phyloP scores from a whole-genome alignment of 768 basidiomycete genomes.

The Mrakia blollopis region DNA sequence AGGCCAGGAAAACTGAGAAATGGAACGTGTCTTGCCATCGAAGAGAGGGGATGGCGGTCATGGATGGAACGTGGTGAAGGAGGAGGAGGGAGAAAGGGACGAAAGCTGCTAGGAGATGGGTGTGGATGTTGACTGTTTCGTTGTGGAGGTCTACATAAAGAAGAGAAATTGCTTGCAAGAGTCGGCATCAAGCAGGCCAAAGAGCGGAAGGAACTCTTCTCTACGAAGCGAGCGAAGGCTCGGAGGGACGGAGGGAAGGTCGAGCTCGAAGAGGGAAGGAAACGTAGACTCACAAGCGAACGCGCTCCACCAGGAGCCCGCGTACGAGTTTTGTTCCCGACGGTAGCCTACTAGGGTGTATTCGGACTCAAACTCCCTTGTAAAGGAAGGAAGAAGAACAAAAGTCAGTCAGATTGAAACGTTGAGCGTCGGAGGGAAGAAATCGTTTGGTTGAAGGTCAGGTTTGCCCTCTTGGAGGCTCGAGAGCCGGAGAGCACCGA shows the following conservation, averaged over 20 bases:
- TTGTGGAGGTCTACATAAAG: constrained; percentile 17
- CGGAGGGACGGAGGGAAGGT: neutral
- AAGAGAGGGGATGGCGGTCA: neutral
- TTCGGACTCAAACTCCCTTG: constrained; percentile 29
- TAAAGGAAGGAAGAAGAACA: neutral
- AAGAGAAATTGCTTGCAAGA: neutral
- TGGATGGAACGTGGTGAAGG: constrained; percentile 48
- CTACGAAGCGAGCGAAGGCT: too few relatives aligned
- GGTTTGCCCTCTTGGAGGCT: too few relatives aligned
- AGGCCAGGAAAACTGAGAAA: constrained; percentile 55
- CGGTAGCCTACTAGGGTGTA: constrained; percentile 24
- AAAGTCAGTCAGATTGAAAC: too few relatives aligned
- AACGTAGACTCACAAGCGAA: constrained; percentile 1
- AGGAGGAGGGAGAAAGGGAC: constrained; percentile 55
- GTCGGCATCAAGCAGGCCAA: neutral
- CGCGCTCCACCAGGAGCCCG: constrained; percentile 14
- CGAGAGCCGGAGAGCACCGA: too few relatives aligned
- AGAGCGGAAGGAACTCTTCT: too few relatives aligned
- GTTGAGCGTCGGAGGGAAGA: too few relatives aligned
- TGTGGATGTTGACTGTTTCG: constrained; percentile 73
- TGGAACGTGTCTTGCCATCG: constrained; percentile 24
- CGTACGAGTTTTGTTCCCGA: constrained; percentile 12
- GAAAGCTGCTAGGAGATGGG: constrained; percentile 65
- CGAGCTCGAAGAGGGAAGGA: neutral
- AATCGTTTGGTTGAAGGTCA: neutral